Evolutionary conservation across 495 filamentous ascomycete genomes (phyloP).

Genomic region (Neurospora sp.): DNA sequence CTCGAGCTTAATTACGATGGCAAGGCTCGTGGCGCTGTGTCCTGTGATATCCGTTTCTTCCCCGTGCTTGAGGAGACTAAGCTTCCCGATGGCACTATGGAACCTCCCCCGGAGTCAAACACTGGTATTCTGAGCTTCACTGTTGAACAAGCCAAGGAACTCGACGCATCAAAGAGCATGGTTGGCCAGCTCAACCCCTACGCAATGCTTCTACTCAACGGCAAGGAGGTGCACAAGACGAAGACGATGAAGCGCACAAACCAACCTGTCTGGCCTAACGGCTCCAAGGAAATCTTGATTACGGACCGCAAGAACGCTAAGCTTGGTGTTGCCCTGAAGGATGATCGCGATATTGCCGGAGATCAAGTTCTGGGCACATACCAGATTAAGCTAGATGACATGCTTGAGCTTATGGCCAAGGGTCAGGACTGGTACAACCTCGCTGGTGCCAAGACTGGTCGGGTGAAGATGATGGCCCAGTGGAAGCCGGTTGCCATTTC

Average conservation of each 20-base stretch:
- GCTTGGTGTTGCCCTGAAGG: constrained; percentile 85
- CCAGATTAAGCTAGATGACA: constrained; percentile 87
- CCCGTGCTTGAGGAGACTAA: constrained; percentile 69
- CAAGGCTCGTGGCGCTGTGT: constrained; percentile 67
- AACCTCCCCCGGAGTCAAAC: constrained; percentile 76
- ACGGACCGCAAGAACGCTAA: constrained; percentile 84
- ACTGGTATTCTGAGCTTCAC: constrained; percentile 90
- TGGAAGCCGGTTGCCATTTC: constrained; percentile 92
- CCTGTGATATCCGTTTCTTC: constrained; percentile 87
- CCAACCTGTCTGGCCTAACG: constrained; percentile 86
- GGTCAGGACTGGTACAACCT: constrained; percentile 96
- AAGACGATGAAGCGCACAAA: constrained; percentile 93
- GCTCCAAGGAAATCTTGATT: constrained; percentile 83
- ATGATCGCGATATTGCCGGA: constrained; percentile 74
- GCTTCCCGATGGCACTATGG: constrained; percentile 63
- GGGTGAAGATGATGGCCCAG: constrained; percentile 76
- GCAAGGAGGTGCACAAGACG: constrained; percentile 74
- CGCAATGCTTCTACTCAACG: constrained; percentile 75
- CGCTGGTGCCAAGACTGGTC: constrained; percentile 67
- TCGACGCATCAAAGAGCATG: constrained; percentile 82
- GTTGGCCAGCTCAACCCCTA: constrained; percentile 88
- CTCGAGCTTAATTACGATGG: constrained; percentile 80
- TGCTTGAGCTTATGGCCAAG: constrained; percentile 83
- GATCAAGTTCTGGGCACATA: constrained; percentile 84
- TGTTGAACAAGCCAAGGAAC: constrained; percentile 89